These are phyloP conservation scores for Apiospora arundinis DNA, from an alignment of 2,329 filamentous ascomycete genomes.

Conservation along the genomic window DNA sequence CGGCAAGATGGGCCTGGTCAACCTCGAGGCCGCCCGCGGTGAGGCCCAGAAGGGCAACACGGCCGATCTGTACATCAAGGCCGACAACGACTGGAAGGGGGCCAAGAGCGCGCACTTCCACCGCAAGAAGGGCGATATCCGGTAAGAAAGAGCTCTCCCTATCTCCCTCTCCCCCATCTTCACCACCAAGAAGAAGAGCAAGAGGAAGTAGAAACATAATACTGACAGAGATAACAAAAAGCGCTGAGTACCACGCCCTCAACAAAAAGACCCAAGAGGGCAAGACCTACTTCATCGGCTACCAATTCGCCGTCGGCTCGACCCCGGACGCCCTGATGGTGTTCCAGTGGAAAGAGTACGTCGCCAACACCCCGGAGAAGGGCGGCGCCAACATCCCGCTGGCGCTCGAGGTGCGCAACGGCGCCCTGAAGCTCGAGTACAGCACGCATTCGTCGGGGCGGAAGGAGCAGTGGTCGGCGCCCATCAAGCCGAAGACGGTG, in stretches of 20 bases:
- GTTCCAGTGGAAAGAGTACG: slow-evolving; percentile 31
- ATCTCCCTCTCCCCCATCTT: too few relatives aligned
- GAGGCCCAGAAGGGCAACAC: slow-evolving; percentile 26
- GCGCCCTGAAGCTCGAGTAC: slow-evolving; percentile 26
- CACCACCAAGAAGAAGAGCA: too few relatives aligned
- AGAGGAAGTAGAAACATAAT: too few relatives aligned
- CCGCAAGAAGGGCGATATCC: slow-evolving; percentile 27
- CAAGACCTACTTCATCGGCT: slow-evolving; percentile 31
- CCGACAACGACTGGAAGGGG: slow-evolving; percentile 27
- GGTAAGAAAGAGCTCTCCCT: too few relatives aligned
- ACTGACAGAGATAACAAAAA: neutral
- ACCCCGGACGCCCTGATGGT: slow-evolving; percentile 28
- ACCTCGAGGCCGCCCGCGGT: slow-evolving; percentile 28
- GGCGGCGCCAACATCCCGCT: slow-evolving; percentile 29
- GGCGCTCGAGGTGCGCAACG: slow-evolving; percentile 25
- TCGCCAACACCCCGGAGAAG: slow-evolving; percentile 26
- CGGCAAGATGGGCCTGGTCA: slow-evolving; percentile 27
- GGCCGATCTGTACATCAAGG: slow-evolving; percentile 29
- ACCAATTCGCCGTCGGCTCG: slow-evolving; percentile 27
- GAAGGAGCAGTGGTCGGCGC: slow-evolving; percentile 27
- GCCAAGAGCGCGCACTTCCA: slow-evolving; percentile 29
- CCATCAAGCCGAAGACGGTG: slow-evolving; percentile 23
- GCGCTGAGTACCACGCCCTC: slow-evolving; percentile 30
- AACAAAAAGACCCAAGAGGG: slow-evolving; percentile 28
- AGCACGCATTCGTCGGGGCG: slow-evolving; percentile 22